These are phyloP conservation scores for Lecanicillium sp. DNA, from an alignment of 2,329 filamentous ascomycete species.

Conservation along the genomic window DNA sequence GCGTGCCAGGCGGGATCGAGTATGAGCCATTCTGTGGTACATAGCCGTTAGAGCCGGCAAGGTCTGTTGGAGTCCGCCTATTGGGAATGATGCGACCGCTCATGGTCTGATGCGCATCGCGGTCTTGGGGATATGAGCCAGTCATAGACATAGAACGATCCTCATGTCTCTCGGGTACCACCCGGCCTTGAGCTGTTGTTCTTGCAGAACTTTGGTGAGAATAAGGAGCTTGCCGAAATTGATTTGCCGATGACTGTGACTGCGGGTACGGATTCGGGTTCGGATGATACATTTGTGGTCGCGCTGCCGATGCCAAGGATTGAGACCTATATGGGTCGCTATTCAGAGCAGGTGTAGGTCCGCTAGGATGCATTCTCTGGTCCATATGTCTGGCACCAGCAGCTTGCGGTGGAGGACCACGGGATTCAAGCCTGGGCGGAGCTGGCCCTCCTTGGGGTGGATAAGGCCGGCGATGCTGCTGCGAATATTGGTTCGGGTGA, in stretches of 20 bases:
- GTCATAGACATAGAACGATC: conserved; percentile 96
- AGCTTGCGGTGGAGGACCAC: conserved; percentile 38
- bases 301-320: conserved; percentile 70
- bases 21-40: conserved; percentile 28
- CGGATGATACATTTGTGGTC: conserved; percentile 64
- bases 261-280: conserved; percentile 52
- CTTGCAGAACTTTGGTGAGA: conserved; percentile 57
- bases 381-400: conserved; percentile 31
- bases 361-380: conserved; percentile 55
- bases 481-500: conserved; percentile 37
- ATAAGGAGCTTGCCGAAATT: conserved; percentile 69
- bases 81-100: conserved; percentile 86
- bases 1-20: conserved; percentile 39
- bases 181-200: conserved; percentile 83
- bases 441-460: conserved; percentile 38
- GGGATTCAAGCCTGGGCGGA: conserved; percentile 57
- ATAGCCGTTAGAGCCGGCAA: conserved; percentile 27
- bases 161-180: conserved; percentile 85
- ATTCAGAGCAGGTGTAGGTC: conserved; percentile 64
- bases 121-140: conserved; percentile 60
- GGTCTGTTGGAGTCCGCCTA: conserved; percentile 39
- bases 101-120: conserved; percentile 82
- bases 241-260: conserved; percentile 58
- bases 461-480: conserved; percentile 39
- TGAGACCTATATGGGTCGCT: conserved; percentile 86